Conservation (phyloP, 352 stramenopile genomes). For the Globisporangium cylindrosporum region DNA sequence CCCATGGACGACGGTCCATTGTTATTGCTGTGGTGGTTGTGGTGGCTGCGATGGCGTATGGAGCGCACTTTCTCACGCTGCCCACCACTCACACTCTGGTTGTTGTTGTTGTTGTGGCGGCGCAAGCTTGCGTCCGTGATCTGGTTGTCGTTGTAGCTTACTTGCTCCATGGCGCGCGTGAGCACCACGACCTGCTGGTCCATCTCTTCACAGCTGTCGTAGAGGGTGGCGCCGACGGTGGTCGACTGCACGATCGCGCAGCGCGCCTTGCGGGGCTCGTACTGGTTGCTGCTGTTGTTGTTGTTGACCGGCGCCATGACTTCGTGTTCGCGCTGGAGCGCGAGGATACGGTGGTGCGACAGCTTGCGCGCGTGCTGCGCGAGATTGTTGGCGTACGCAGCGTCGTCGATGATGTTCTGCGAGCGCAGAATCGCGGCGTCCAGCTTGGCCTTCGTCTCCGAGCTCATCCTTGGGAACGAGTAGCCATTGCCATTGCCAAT, state of each 20-base stretch:
- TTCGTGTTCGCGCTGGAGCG: slow-evolving; percentile 62
- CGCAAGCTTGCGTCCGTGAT: slow-evolving; percentile 5
- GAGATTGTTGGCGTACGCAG: slow-evolving; percentile 62
- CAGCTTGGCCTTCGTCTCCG: slow-evolving; percentile 37
- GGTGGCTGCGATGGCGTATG: not conserved
- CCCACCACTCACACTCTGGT: not conserved
- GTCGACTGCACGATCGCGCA: slow-evolving; percentile 3
- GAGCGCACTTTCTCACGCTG: slow-evolving; percentile 2
- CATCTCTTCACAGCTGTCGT: not conserved
- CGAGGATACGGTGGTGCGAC: slow-evolving; percentile 60
- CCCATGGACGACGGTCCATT: slow-evolving; percentile 1
- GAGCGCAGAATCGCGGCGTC: slow-evolving; percentile 43
- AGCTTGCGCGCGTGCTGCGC: slow-evolving; percentile 71
- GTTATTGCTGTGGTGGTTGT: not conserved
- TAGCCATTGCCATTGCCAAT: not conserved
- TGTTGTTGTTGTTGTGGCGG: slow-evolving; percentile 15
- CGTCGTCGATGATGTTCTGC: slow-evolving; percentile 59
- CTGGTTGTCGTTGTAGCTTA: slow-evolving; percentile 5
- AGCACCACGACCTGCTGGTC: slow-evolving; percentile 18
- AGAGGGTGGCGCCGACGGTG: not conserved
- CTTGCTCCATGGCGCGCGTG: slow-evolving; percentile 10
- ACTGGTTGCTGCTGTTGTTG: slow-evolving; percentile 25
- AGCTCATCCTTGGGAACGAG: slow-evolving; percentile 13
- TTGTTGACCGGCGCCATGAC: slow-evolving; percentile 27
- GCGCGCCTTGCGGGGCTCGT: slow-evolving; percentile 3